phyloP scores from a whole-genome alignment of 2,329 filamentous ascomycete species.

The Cladosporium sp. region DNA sequence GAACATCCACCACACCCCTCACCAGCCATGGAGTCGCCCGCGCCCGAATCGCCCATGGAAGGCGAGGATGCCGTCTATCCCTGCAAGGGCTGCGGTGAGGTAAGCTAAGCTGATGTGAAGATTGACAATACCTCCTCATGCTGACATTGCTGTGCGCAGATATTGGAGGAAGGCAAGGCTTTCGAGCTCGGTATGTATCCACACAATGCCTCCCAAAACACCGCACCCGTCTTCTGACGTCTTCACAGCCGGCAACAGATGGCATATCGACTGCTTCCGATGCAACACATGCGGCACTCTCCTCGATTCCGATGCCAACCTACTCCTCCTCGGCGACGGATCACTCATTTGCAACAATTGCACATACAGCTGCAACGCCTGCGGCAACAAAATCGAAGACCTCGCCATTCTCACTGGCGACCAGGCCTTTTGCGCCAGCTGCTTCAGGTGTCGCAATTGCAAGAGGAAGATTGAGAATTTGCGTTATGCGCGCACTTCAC shows the following conservation, averaged over 20 bases:
- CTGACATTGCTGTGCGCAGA: conserved; percentile 49
- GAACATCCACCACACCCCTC: not conserved
- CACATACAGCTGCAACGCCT: conserved; percentile 97
- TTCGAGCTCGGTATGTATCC: conserved; percentile 79
- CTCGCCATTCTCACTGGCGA: conserved; percentile 95
- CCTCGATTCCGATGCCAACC: conserved; percentile 96
- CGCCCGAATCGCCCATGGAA: conserved; percentile 63
- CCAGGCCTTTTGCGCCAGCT: conserved; percentile 94
- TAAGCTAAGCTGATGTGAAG: conserved; percentile 37
- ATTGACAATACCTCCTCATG: conserved; percentile 10
- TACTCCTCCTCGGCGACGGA: conserved; percentile 92
- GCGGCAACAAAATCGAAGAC: conserved; percentile 96
- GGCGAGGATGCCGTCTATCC: conserved; percentile 75
- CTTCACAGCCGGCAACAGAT: conserved; percentile 77
- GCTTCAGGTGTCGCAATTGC: conserved; percentile 96
- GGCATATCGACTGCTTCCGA: conserved; percentile 98
- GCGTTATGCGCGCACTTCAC: conserved; percentile 92
- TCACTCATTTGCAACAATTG: conserved; percentile 99
- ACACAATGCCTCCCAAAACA: not conserved
- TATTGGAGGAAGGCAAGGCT: conserved; percentile 96
- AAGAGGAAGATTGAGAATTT: conserved; percentile 98
- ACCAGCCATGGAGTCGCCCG: conserved; percentile 47
- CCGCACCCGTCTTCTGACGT: conserved; percentile 28
- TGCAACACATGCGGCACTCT: conserved; percentile 94
- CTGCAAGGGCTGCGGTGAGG: conserved; percentile 91